Conservation (phyloP, 2,329 filamentous ascomycete species). For the Fusarium pininemorale region DNA sequence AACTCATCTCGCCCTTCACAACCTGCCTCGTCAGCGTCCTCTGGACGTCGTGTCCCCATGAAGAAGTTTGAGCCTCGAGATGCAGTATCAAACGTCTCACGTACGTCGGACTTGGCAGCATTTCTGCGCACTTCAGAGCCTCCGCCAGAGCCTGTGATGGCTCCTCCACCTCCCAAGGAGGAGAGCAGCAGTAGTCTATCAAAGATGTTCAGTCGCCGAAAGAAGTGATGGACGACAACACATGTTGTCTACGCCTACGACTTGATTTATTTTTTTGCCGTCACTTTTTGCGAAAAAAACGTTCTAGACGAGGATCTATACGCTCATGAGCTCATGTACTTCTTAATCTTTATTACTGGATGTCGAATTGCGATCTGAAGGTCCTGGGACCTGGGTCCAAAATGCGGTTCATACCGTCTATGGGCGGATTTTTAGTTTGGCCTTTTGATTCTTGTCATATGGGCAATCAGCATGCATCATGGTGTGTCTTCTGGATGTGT, state of each 20-base stretch:
- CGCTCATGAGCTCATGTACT: conserved; percentile 42
- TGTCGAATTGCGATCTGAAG: conserved; percentile 8
- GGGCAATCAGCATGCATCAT: conserved; percentile 12
- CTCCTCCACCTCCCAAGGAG: conserved; percentile 43
- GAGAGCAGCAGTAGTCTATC: conserved; percentile 55
- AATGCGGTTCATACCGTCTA: not conserved
- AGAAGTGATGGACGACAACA: conserved; percentile 54
- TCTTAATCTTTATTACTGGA: conserved; percentile 39
- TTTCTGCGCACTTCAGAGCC: conserved; percentile 77
- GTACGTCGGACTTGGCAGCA: conserved; percentile 74
- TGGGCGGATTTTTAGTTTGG: conserved; percentile 10
- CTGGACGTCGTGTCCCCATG: conserved; percentile 59
- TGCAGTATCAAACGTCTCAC: conserved; percentile 57
- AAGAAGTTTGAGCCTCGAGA: conserved; percentile 69
- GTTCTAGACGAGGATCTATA: conserved; percentile 34
- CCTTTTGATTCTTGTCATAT: conserved; percentile 22
- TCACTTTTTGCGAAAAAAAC: not conserved
- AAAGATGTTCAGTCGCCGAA: conserved; percentile 60
- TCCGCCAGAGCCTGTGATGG: conserved; percentile 53
- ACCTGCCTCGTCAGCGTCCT: conserved; percentile 40
- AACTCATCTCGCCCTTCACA: conserved; percentile 30
- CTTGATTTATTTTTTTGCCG: conserved; percentile 13
- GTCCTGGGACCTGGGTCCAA: conserved; percentile 2
- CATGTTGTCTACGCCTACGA: conserved; percentile 10
- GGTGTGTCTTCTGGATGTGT: conserved; percentile 21